phyloP scores from a whole-genome alignment of 78 protist species.

The Dictyostelium intermedium region DNA sequence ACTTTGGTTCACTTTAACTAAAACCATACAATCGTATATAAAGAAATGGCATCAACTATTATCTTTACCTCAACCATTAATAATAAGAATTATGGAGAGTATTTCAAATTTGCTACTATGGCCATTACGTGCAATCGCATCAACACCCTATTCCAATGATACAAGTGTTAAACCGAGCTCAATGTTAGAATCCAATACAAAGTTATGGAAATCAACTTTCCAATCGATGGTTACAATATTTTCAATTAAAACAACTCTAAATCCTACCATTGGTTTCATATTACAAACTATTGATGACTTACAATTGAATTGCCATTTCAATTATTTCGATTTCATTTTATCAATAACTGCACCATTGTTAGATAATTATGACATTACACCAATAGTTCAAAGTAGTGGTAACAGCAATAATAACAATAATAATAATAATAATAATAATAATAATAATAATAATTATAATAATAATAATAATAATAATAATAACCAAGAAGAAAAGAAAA shows the following conservation, averaged over 20 bases:
- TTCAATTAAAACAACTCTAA: background rate
- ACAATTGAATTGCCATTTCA: background rate
- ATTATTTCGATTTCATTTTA: conserved; percentile 9
- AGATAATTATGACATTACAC: background rate
- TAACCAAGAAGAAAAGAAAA: background rate
- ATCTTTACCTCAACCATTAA: background rate
- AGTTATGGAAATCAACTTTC: background rate
- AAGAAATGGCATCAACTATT: conserved; percentile 13
- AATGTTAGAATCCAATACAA: background rate
- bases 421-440: background rate
- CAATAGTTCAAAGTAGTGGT: background rate
- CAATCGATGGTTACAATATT: background rate
- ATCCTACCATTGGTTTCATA: background rate
- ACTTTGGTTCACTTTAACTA: background rate
- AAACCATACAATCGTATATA: background rate
- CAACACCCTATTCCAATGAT: background rate
- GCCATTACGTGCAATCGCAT: conserved; percentile 2
- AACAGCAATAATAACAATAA: background rate
- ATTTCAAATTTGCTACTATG: background rate
- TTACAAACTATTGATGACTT: background rate
- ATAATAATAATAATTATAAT: too few species aligned
- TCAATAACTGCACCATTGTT: background rate
- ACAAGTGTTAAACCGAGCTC: background rate
- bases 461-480: too few species aligned
- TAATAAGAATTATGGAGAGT: background rate